Evolutionary conservation across 2,329 filamentous ascomycete genomes (phyloP), one percentile per base, ranked within the genome.

Genomic region (Zymoseptoria tritici): DNA sequence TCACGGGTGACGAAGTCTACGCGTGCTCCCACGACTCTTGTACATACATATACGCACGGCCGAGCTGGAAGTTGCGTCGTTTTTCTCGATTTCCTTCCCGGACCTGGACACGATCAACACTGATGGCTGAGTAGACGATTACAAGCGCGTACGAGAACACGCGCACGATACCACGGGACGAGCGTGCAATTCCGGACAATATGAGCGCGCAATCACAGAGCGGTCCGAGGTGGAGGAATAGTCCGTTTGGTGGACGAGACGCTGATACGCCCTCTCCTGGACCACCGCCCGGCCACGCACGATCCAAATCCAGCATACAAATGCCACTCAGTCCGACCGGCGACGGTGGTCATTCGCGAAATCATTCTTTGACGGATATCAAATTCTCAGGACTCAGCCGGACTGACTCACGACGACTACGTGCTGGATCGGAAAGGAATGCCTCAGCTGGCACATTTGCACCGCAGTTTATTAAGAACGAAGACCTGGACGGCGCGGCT

Each of bases 401-500:
- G 42, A 24, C 65, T 62, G 56, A 71, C 68, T 31, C 71, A 73
- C 52, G 74, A 65, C 63, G 72, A 74, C 56, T 76, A 72, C 22
- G 46, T 72, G 73, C 55, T 70, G 54, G 78, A 83, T 94, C 91
- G 4, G 82, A 83, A 42, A 78, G 83, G 64, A 85, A 82, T 60
- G 83, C 80, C 67, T 81, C 85, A 6, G 90, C 88, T 0, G 88
- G 84, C 65, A 99, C 94, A 1, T 99, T 99, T 78, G 93, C 94
- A 42, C 94, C 93, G 2, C 90, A 91, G 9, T 99, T 99, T 75
- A 97, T 99, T 77, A 94, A 93, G 74, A 85, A 86, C 0, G 91
- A 96, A 65, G 90, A 92, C 65, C 79, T 89, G 74, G 82, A 85
- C 66, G 79, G 80, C 56, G 78, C 77, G 1, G 78, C 79, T 29